A percentile compares a stretch with the other conserved stretches of the same genome.
phyloP scores from a whole-genome alignment of 441 rosid genomes.

The Flueggea neowawraea region DNA sequence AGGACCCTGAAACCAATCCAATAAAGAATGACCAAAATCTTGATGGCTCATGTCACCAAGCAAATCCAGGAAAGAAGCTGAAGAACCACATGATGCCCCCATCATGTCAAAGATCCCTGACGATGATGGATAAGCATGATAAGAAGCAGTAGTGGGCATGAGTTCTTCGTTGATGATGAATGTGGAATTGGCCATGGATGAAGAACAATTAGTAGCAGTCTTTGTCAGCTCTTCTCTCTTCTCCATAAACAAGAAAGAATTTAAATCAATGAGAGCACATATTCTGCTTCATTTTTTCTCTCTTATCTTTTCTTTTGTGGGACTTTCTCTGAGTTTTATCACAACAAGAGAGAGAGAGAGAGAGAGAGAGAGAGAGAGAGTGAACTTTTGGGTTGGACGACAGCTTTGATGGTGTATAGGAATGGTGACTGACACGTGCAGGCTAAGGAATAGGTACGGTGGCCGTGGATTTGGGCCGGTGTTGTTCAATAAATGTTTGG shows the following conservation, averaged over 20 bases:
- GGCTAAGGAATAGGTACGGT: constrained; percentile 32
- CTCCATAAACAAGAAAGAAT: constrained; percentile 32
- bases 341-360: not conserved
- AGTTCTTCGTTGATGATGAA: not conserved
- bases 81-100: constrained; percentile 28
- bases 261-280: constrained; percentile 17
- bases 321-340: not conserved
- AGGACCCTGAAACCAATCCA: constrained; percentile 43
- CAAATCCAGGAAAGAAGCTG: constrained; percentile 42
- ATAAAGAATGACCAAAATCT: constrained; percentile 41
- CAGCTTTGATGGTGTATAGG: constrained; percentile 53
- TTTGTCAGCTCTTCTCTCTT: constrained; percentile 20
- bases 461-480: constrained; percentile 36
- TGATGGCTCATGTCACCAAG: constrained; percentile 30
- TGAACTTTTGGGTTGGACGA: constrained; percentile 46
- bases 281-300: constrained; percentile 21
- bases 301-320: not conserved
- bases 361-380: constrained; percentile 12
- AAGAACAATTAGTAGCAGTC: constrained; percentile 6
- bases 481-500: constrained; percentile 45
- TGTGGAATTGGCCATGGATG: too few species aligned
- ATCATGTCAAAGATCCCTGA: constrained; percentile 51
- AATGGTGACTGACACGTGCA: constrained; percentile 55
- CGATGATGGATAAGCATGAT: not conserved
- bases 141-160: not conserved